Conservation (phyloP, 306 rosid genomes). For the Cicer cuneatum region DNA sequence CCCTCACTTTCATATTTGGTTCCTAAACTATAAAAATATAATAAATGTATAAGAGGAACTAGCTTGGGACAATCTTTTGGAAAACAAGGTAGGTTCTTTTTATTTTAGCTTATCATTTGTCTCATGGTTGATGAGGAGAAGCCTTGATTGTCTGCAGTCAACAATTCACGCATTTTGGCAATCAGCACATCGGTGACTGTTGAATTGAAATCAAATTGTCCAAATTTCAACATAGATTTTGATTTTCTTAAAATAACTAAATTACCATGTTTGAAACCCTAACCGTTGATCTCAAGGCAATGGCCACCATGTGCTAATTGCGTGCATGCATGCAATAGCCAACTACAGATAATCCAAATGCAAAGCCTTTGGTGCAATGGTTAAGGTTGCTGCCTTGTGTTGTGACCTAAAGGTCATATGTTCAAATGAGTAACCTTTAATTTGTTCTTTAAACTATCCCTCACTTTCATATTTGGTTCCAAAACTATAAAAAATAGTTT, state of each 20-base stretch:
- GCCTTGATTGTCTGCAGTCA: not conserved
- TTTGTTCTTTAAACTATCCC: too few relatives aligned
- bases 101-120: not conserved
- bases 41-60: too few relatives aligned
- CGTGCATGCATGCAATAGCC: not conserved
- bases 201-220: not conserved
- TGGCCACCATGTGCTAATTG: not conserved
- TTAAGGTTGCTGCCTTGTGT: too few relatives aligned
- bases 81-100: constrained; percentile 18
- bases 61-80: constrained; percentile 8
- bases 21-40: too few relatives aligned
- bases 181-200: not conserved
- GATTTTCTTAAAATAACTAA: not conserved
- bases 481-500: too few relatives aligned
- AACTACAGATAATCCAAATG: not conserved
- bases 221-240: not conserved
- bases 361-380: too few relatives aligned
- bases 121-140: not conserved
- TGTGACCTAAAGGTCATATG: too few relatives aligned
- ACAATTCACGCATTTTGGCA: not conserved
- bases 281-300: not conserved
- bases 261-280: not conserved
- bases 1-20: too few relatives aligned
- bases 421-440: too few relatives aligned
- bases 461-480: too few relatives aligned